Conservation (phyloP, 129 eudicot species). For the Artemisia annua region DNA sequence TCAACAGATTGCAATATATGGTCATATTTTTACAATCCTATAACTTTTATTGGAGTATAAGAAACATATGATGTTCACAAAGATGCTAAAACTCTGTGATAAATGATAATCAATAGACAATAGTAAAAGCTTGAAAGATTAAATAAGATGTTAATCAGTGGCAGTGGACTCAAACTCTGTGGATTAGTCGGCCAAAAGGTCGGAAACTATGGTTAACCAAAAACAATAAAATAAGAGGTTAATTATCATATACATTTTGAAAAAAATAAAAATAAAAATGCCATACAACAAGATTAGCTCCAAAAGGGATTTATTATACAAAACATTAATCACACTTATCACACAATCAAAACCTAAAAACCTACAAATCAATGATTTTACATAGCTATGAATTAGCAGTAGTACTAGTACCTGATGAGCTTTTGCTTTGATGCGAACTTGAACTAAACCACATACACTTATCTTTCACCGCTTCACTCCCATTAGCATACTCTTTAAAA, state of each 20-base stretch:
- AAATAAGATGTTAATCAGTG: not conserved
- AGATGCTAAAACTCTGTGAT: slow-evolving; percentile 2
- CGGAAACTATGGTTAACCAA: no score
- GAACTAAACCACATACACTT: slow-evolving; percentile 85
- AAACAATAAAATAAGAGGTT: no score
- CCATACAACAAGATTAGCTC: slow-evolving; percentile 21
- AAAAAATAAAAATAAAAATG: not conserved
- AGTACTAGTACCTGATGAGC: slow-evolving; percentile 21
- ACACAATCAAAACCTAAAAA: slow-evolving; percentile 19
- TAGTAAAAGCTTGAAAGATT: not conserved
- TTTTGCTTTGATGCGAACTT: slow-evolving; percentile 41
- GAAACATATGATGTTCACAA: not conserved
- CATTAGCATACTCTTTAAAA: slow-evolving; percentile 77
- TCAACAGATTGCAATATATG: slow-evolving; percentile 12
- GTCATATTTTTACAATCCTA: not conserved
- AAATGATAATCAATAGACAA: not conserved
- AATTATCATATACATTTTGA: no score
- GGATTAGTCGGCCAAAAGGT: no score
- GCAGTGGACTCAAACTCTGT: no score
- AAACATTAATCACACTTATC: slow-evolving; percentile 21
- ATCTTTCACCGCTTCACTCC: slow-evolving; percentile 81
- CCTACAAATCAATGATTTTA: slow-evolving; percentile 17
- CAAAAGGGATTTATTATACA: slow-evolving; percentile 19
- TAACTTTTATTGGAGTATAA: not conserved
- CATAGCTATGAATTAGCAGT: slow-evolving; percentile 7